Evolutionary conservation across 2,329 filamentous ascomycete genomes (phyloP).

Genomic region (Pseudogymnoascus destructans): DNA sequence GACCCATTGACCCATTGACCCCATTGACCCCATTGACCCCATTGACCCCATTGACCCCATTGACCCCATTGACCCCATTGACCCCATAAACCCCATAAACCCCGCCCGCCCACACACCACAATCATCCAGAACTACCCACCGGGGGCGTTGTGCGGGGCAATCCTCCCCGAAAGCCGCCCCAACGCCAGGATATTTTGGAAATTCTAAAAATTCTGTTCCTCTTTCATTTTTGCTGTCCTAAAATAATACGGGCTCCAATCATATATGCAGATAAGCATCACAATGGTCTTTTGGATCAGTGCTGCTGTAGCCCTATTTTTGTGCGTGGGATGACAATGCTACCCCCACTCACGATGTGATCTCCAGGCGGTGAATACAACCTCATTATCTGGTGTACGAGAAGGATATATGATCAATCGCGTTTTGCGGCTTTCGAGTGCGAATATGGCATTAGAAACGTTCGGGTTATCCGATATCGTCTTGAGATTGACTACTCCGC

Average conservation of each 20-base stretch:
- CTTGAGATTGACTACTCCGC: background rate
- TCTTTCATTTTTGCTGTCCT: background rate
- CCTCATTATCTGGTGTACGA: background rate
- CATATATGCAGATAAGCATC: background rate
- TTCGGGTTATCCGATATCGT: background rate
- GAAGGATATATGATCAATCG: too few species aligned
- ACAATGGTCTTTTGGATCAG: background rate
- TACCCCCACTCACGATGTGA: background rate
- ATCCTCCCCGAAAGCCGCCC: background rate
- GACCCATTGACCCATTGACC: too few species aligned
- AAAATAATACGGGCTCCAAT: conserved; percentile 1
- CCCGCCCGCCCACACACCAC: background rate
- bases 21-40: too few species aligned
- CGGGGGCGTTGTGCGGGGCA: background rate
- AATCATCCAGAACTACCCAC: background rate
- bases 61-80: too few species aligned
- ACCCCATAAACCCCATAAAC: background rate
- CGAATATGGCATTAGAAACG: background rate
- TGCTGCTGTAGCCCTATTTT: background rate
- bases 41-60: too few species aligned
- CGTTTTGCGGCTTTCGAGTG: background rate
- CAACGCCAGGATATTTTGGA: background rate
- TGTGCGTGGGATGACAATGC: background rate
- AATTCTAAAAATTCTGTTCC: background rate
- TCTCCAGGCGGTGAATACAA: background rate